These are phyloP conservation scores for Phascolomyces articulosus DNA, from an alignment of 371 early-diverging fungal species.

Conservation along the genomic window DNA sequence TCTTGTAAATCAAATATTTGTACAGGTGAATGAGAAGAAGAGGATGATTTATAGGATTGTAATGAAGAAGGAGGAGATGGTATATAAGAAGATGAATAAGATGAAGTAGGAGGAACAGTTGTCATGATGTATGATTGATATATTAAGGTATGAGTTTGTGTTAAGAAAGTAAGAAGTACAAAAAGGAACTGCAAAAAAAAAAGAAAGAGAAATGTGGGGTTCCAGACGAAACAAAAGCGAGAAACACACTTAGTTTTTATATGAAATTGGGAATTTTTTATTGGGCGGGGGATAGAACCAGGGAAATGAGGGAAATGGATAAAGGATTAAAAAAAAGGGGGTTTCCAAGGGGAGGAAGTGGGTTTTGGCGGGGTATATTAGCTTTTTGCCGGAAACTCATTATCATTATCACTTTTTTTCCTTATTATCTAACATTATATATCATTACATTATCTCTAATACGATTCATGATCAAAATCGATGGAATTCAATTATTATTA, in stretches of 20 bases:
- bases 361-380: not conserved
- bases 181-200: not conserved
- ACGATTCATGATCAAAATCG: too few species aligned
- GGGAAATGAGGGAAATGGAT: not conserved
- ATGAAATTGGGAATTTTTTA: not conserved
- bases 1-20: slow-evolving; percentile 22
- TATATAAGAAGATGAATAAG: not conserved
- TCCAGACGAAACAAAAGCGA: slow-evolving; percentile 1
- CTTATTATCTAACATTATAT: too few species aligned
- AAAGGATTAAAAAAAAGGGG: too few species aligned
- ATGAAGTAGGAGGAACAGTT: not conserved
- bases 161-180: not conserved
- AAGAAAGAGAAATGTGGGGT: not conserved
- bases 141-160: not conserved
- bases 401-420: not conserved
- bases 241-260: not conserved
- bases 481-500: too few species aligned
- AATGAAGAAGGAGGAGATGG: too few species aligned
- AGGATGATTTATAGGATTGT: not conserved
- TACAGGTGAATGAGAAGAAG: not conserved
- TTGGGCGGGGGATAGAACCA: too few species aligned
- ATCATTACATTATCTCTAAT: too few species aligned
- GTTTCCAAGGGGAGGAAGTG: not conserved
- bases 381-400: slow-evolving; percentile 1
- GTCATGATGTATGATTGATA: not conserved